Evolutionary conservation across 257 asterid genomes (phyloP), one percentile per base, ranked within the genome.

Genomic region (Fraxinus anomala): DNA sequence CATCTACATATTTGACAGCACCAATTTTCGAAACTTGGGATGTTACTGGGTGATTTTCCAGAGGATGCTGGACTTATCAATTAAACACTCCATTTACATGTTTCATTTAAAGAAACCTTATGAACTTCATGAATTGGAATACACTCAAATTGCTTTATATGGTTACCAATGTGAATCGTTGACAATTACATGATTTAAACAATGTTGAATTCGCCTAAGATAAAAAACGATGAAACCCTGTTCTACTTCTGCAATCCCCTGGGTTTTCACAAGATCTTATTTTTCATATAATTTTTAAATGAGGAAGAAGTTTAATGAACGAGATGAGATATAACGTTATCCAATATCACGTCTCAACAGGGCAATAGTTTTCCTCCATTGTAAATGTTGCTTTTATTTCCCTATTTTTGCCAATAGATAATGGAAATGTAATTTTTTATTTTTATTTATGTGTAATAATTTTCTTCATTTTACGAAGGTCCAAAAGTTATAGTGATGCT

Each of bases 401-500:
- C 73, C 59, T 51, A 77, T 68, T 68, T 56, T 56, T 71, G 17
- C 42, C 39, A 59, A 71, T 36, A 31, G 75, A 80, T 70, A 59
- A 74, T 73, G 56, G 3, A 71, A 74, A 72, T 56, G 76, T 77
- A 73, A 36, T 67, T 71, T 73, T 11, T 36, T 59, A 14, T 75
- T 31, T 14, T 36, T 59, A 14, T 75, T 80, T 51, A 73, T 17
- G 70, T 31, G 74, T 56, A 80, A 80, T 66, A 77, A 75, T 54
- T 73, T 76, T 83, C 65, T 85, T 69, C 82, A 56, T 68, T 83
- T 77, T 79, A 65, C 80, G 19, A 79, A 94, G 98, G 97, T 85
- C 99, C 99, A 78, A 90, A 86, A 85, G 86, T 87, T 76, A 80
- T 90, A 72, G 88, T 87, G 61, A 77, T 79, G 80, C 86, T 95